Conservation (phyloP, 2,329 filamentous ascomycete genomes). For the Nannizzia gypsea region DNA sequence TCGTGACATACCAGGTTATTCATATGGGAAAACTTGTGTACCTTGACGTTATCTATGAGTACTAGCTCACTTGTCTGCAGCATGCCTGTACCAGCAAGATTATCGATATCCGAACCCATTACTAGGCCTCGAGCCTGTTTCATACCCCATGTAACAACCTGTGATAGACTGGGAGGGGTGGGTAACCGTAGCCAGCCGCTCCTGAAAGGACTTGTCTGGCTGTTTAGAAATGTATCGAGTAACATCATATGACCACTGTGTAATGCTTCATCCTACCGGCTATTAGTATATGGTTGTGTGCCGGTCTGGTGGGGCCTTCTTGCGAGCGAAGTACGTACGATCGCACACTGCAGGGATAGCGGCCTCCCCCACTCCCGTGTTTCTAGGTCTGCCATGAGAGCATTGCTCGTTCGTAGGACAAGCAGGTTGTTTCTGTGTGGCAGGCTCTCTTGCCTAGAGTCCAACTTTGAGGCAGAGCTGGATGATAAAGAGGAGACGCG, state of each 20-base stretch:
- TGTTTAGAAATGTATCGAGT: conserved; percentile 53
- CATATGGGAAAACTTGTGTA: conserved; percentile 16
- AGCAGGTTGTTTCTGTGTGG: conserved; percentile 36
- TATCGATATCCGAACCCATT: conserved; percentile 34
- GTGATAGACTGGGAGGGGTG: conserved; percentile 48
- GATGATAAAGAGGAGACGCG: conserved; percentile 35
- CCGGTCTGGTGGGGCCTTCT: neutral
- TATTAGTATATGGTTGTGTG: neutral
- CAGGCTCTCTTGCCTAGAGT: neutral
- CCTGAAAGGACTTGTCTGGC: conserved; percentile 59
- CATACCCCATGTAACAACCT: conserved; percentile 63
- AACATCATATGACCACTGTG: conserved; percentile 58
- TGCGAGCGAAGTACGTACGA: conserved; percentile 33
- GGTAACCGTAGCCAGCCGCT: conserved; percentile 49
- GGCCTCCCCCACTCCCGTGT: conserved; percentile 70
- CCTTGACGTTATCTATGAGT: conserved; percentile 47
- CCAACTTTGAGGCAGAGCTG: conserved; percentile 10
- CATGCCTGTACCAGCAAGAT: conserved; percentile 20
- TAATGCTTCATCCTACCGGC: conserved; percentile 52
- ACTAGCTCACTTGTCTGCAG: conserved; percentile 36
- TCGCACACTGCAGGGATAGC: conserved; percentile 63
- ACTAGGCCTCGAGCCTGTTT: conserved; percentile 52
- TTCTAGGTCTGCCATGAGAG: conserved; percentile 59
- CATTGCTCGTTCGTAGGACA: conserved; percentile 44
- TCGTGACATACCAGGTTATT: neutral